Evolutionary conservation across 768 basidiomycete genomes (phyloP).

Genomic region (Podaxis mareebaensis): DNA sequence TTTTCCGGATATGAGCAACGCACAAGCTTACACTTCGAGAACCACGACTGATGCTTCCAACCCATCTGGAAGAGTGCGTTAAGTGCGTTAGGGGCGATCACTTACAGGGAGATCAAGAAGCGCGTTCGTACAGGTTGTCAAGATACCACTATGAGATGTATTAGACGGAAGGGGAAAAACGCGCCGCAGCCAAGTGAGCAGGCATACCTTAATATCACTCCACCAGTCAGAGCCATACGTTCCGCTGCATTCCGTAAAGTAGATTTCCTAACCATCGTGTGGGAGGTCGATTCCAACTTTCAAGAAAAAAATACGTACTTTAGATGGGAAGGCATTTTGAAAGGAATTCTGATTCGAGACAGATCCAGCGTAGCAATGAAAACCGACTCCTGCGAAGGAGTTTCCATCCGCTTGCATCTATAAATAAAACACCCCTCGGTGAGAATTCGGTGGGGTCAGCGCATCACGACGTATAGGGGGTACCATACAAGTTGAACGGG

Average conservation of each 20-base stretch:
- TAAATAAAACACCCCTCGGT: background rate
- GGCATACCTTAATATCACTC: conserved; percentile 69
- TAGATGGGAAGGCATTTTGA: conserved; percentile 53
- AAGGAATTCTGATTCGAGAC: conserved; percentile 57
- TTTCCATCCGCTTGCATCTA: conserved; percentile 57
- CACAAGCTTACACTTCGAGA: conserved; percentile 41
- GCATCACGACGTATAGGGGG: background rate
- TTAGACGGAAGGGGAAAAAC: background rate
- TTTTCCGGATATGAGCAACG: background rate
- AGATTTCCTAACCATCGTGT: conserved; percentile 36
- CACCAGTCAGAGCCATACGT: conserved; percentile 74
- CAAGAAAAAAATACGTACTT: conserved; percentile 32
- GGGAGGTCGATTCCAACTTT: background rate
- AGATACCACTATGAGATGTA: conserved; percentile 56
- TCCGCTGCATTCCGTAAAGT: conserved; percentile 67
- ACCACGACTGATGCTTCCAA: conserved; percentile 30
- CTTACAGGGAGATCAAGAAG: background rate
- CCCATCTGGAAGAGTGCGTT: conserved; percentile 24
- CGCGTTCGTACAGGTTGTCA: conserved; percentile 47
- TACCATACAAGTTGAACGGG: conserved; percentile 47
- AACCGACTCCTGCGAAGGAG: conserved; percentile 65
- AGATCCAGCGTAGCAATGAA: conserved; percentile 70
- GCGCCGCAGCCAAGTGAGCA: background rate
- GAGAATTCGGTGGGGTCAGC: background rate
- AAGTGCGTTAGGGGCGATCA: background rate